These are phyloP conservation scores for Eimeria mitis DNA, from an alignment of 169 alveolate genomes.

Conservation along the genomic window DNA sequence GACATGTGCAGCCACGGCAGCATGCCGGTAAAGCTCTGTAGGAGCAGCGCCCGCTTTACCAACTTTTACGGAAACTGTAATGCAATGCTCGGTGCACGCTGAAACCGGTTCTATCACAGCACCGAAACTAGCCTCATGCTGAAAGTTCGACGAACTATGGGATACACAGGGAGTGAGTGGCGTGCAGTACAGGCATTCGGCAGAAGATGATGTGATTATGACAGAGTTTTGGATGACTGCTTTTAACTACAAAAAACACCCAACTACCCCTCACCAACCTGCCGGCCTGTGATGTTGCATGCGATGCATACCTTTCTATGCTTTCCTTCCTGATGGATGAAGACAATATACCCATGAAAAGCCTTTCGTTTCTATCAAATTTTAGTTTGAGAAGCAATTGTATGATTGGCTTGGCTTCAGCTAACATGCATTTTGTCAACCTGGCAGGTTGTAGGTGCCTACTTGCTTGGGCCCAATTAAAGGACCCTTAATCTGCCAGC, in stretches of 20 bases:
- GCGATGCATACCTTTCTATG: not conserved
- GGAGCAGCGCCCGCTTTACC: no score
- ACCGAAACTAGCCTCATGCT: not conserved
- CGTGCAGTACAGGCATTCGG: not conserved
- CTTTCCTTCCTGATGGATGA: not conserved
- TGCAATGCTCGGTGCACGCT: not conserved
- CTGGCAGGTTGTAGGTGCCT: constrained; percentile 4
- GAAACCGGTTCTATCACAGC: not conserved
- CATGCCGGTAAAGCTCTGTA: not conserved
- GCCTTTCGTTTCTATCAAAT: not conserved
- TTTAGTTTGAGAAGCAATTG: not conserved
- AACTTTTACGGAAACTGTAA: not conserved
- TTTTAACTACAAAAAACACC: not conserved
- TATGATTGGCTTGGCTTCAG: not conserved
- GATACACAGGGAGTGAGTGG: not conserved
- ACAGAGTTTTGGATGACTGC: not conserved
- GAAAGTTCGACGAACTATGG: not conserved
- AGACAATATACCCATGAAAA: not conserved
- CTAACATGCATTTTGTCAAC: not conserved
- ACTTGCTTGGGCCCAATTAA: not conserved
- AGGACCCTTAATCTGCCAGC: not conserved
- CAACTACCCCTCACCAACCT: not conserved
- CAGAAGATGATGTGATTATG: not conserved
- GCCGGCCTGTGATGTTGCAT: not conserved
- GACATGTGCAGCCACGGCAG: not conserved